phyloP scores from a whole-genome alignment of 148 eudicot genomes.

The Rhododendron vialii region DNA sequence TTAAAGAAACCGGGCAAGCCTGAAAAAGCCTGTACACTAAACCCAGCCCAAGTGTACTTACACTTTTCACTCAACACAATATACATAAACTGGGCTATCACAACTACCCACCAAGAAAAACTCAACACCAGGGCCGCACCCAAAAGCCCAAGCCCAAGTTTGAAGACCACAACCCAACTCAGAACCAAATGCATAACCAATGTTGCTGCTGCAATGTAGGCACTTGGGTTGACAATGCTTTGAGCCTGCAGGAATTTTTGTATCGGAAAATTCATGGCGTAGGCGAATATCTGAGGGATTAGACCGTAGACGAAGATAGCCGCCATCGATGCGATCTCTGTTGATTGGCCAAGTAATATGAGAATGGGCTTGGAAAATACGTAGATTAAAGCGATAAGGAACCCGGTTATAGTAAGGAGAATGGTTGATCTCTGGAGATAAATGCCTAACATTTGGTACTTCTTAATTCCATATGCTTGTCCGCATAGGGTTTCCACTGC shows the following conservation, averaged over 20 bases:
- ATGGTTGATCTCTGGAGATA: slow-evolving; percentile 36
- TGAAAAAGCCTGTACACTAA: slow-evolving; percentile 17
- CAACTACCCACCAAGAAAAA: slow-evolving; percentile 26
- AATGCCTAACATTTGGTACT: slow-evolving; percentile 48
- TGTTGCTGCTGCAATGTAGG: slow-evolving; percentile 10
- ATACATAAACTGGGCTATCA: slow-evolving; percentile 21
- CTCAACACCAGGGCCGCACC: slow-evolving; percentile 20
- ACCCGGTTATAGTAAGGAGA: slow-evolving; percentile 19
- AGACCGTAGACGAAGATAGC: slow-evolving; percentile 20
- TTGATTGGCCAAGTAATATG: slow-evolving; percentile 18
- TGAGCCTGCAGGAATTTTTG: slow-evolving; percentile 36
- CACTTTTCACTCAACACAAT: slow-evolving; percentile 18
- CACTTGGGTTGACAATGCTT: slow-evolving; percentile 23
- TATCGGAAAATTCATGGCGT: slow-evolving; percentile 25
- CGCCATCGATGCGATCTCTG: slow-evolving; percentile 14
- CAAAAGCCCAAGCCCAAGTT: slow-evolving; percentile 16
- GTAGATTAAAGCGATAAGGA: too few relatives aligned
- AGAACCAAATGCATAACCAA: slow-evolving; percentile 12
- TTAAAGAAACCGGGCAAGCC: slow-evolving; percentile 23
- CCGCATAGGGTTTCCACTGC: slow-evolving; percentile 70
- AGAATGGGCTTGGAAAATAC: slow-evolving; percentile 13
- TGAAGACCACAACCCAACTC: slow-evolving; percentile 15
- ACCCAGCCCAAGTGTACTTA: slow-evolving; percentile 24
- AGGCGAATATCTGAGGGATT: slow-evolving; percentile 28
- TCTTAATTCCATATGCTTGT: slow-evolving; percentile 57